Conservation (phyloP, 495 filamentous ascomycete species). For the Penicillium pancosmium region DNA sequence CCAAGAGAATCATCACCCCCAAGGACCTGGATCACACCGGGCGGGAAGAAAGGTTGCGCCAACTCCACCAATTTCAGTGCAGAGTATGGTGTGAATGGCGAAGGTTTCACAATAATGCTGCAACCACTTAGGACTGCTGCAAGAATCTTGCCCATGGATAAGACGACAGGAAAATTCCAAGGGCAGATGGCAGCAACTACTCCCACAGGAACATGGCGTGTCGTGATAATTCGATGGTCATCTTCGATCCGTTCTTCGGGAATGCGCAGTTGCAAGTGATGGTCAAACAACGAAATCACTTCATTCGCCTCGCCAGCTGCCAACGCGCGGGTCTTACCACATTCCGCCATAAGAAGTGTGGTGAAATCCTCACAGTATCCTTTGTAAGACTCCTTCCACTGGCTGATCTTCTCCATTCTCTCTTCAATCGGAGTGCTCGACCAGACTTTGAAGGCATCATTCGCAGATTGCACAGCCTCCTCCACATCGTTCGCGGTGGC, state of each 20-base stretch:
- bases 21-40: conserved; percentile 62
- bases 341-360: neutral
- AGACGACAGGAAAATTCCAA: conserved; percentile 64
- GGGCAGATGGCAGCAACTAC: conserved; percentile 56
- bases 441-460: conserved; percentile 50
- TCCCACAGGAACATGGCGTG: conserved; percentile 42
- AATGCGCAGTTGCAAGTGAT: conserved; percentile 2
- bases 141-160: conserved; percentile 56
- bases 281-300: conserved; percentile 64
- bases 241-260: conserved; percentile 29
- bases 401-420: conserved; percentile 4
- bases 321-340: neutral
- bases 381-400: neutral
- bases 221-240: conserved; percentile 43
- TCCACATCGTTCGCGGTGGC: conserved; percentile 50
- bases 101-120: conserved; percentile 61
- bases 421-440: conserved; percentile 39
- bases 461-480: conserved; percentile 50
- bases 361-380: conserved; percentile 6
- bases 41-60: conserved; percentile 58
- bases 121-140: conserved; percentile 62
- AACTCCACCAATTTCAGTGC: conserved; percentile 62
- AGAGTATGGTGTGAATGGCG: conserved; percentile 66
- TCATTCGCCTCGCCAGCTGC: conserved; percentile 49
- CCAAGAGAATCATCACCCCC: conserved; percentile 64